Base-by-base conservation (phyloP, 2,329 filamentous ascomycete genomes). In the Arthrobotrys pseudoclavata region DNA sequence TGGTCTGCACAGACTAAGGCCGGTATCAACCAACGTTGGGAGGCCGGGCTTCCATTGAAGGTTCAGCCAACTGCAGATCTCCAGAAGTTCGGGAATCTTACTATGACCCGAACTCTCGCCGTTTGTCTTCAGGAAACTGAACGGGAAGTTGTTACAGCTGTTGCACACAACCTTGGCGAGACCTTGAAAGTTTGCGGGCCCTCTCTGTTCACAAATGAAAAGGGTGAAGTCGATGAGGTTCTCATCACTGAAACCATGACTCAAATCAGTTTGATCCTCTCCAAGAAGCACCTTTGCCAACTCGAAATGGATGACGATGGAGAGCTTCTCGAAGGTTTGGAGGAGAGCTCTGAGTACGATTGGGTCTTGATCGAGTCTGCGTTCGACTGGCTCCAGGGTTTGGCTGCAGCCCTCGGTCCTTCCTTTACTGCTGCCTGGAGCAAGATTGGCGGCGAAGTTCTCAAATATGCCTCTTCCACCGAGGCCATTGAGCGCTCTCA, bases 291-390 rank as follows among this genome's bases (percentile, higher is more conserved):
- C 85, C 91, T 92, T 70, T 97, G 93, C 86, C 96, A 99, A 85
- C 89, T 95, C 82, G 89, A 96, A 22, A 92, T 91, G 53, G 91
- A 92, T 76, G 91, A 93, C 79, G 94, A 95, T 81, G 89, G 91
- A 79, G 88, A 89, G 69, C 90, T 90, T n/a, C 86, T 90, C 9
- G 89, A 92, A 69, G 86, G 86, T 67, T 83, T 87, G 12, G 86
- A 89, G 61, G 95, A 94, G 83, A 92, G 91, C 31, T 97, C 95
- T 1, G 96, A 99, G 85, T 97, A 97, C 82, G 96, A 98, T 86
- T 98, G 96, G 96, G 89, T 97, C 18, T 91, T 97, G 63, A 91
- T 98, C 68, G 96, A 99, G 85, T 97, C 94, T 9, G 94, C 93
- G 40, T 89, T 98, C 69, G 96, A 98, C 80, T 93, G 97, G 55